These are phyloP conservation scores for Amaranthus hypochondriacus DNA, from an alignment of 148 eudicot genomes.

Conservation along the genomic window DNA sequence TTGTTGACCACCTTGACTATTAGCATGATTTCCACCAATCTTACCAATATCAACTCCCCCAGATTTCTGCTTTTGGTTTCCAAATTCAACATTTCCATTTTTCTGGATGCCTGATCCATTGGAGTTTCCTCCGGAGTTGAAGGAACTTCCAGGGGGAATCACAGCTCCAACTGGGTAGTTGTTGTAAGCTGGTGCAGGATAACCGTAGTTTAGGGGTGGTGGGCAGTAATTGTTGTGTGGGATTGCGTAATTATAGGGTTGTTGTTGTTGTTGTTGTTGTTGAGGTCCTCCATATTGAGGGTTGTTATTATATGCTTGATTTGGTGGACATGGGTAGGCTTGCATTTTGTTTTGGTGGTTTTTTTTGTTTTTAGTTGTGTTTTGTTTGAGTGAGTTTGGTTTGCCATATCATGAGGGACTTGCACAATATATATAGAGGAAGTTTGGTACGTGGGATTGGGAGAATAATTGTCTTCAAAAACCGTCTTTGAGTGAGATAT, in stretches of 20 bases:
- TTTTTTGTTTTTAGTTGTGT: neutral
- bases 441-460: no score
- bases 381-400: neutral
- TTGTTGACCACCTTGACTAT: slow-evolving; percentile 4
- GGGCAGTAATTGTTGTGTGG: neutral
- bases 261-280: neutral
- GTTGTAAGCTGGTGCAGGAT: neutral
- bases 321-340: neutral
- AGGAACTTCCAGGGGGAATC: neutral
- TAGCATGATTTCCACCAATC: slow-evolving; percentile 21
- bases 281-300: no score
- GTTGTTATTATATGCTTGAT: no score
- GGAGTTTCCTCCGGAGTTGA: slow-evolving; percentile 16
- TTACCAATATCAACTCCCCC: slow-evolving; percentile 14
- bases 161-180: neutral
- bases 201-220: neutral
- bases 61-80: slow-evolving; percentile 1
- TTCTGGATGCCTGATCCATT: slow-evolving; percentile 15
- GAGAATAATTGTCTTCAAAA: no score
- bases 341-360: neutral
- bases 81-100: slow-evolving; percentile 17
- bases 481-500: no score
- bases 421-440: no score
- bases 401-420: no score
- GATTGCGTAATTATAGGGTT: neutral